Base-by-base conservation (phyloP, 352 stramenopile genomes). In the Globisporangium uncinulatum region DNA sequence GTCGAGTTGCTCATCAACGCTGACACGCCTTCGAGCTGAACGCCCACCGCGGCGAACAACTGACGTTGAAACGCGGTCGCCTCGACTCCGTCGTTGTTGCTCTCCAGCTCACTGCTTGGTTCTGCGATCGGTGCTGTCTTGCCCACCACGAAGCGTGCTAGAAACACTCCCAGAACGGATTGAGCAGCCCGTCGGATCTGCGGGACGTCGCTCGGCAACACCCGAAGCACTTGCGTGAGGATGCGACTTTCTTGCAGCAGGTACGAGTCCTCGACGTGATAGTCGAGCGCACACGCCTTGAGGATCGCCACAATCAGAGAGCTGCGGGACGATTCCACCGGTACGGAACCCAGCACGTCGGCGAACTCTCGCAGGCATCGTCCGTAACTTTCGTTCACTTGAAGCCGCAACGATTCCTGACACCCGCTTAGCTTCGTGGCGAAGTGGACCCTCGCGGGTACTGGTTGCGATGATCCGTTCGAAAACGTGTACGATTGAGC, bases 181-280 rank as follows among this genome's bases (percentile, higher is more conserved):
- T 93, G 83, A 0, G 79, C 79, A 49, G 79, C 63, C 29, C 71
- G 74, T 8, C 77, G 69, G 21, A 86, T 71, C 1, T 67, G 65
- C 24, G 71, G 57, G 0, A 67, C 67, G 7, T 79, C 62, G 13
- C 70, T 76, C 24, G 68, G 77, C 8, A 90, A 57, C n/a, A 88
- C 57, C 8, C 63, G 66, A 8, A 93, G 57, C 24, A 92, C 69
- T 19, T 79, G 70, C 0, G 66, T 57, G 19, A 92, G 59, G 11
- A 92, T 57, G 9, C 66, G 71, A 57, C 80, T 89, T 21, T 89
- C 77, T 14, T 87, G 67, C 1, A 93, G 61, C 9, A 93, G 65
- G 50, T 86, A 86, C 8, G 76, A 73, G 45, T 93, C 83, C 36
- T 92, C 80, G 8, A 85, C 54, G n/a, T 92, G 70, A 45, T 87